A percentile compares a stretch with the other conserved stretches of the same genome.
These are phyloP conservation scores for Ophiognomonia clavigignenti-juglandacearum DNA, from an alignment of 2,329 filamentous ascomycete species.

Conservation along the genomic window DNA sequence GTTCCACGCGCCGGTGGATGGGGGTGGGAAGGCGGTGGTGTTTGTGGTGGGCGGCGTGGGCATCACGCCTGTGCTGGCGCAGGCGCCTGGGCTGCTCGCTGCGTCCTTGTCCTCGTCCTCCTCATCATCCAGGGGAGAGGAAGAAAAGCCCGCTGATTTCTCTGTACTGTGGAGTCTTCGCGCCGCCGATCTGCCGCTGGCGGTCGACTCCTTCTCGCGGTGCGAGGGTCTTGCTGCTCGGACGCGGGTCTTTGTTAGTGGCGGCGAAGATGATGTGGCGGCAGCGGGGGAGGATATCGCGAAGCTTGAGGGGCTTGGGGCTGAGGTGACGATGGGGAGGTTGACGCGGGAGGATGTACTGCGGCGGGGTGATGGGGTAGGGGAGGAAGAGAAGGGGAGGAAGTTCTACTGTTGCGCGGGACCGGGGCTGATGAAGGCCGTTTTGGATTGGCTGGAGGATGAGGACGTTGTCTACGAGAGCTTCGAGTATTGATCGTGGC, in stretches of 20 bases:
- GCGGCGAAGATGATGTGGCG: conserved; percentile 28
- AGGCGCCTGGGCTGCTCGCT: conserved; percentile 46
- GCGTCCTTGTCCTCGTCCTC: conserved; percentile 25
- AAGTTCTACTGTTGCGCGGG: conserved; percentile 50
- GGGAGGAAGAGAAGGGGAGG: conserved; percentile 33
- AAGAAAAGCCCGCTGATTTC: too few relatives aligned
- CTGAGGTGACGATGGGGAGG: conserved; percentile 31
- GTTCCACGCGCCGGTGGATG: conserved; percentile 31
- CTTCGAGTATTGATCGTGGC: conserved; percentile 49
- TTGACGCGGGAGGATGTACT: conserved; percentile 39
- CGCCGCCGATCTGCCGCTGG: conserved; percentile 57
- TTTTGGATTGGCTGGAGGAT: conserved; percentile 48
- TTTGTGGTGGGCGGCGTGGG: conserved; percentile 79
- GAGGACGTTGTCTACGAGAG: conserved; percentile 55
- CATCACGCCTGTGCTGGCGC: conserved; percentile 75
- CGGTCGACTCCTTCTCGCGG: conserved; percentile 50
- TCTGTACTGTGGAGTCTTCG: conserved; percentile 65
- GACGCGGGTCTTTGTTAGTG: conserved; percentile 63
- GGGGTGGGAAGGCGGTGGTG: conserved; percentile 31
- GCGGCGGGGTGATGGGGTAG: too few relatives aligned
- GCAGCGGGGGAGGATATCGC: too few relatives aligned
- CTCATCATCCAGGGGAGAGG: too few relatives aligned
- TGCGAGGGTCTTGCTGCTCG: conserved; percentile 45
- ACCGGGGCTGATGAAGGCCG: conserved; percentile 32
- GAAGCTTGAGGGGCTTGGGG: conserved; percentile 31